Evolutionary conservation across 371 early-diverging fungal genomes (phyloP), one percentile per base, ranked within the genome.

Genomic region (Phascolomyces articulosus): DNA sequence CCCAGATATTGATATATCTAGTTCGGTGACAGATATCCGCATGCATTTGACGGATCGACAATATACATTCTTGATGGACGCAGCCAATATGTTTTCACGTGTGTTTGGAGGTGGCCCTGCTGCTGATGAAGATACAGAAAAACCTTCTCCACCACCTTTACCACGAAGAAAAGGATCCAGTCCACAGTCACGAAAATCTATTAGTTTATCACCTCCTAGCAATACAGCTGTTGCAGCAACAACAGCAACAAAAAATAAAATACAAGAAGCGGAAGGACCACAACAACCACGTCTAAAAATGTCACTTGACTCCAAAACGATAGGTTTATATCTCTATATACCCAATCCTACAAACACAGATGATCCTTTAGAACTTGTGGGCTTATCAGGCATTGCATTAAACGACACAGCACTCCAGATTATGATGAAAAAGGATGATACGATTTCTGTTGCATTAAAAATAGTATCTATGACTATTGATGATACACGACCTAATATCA

Each of bases 11-110:
- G 80, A 91, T 74, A 80, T 92, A 26, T 41, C 72, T 20, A 91
- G 93, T 18, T 75, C 68, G 10, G 78, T 94, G 40, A 86, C 88
- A 0, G 91, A 93, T 57, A 84, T 96, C n/a, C 83, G 82, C 55
- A 87, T 96, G 87, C 85, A 83, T 55, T 65, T 96, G 53, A 93
- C 93, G 0, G 88, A 91, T 69, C 80, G 87, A 24, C 97, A 97
- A 75, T 95, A 95, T 71, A 78, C 80, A 38, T 91, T 93, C 60
- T 78, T 93, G n/a, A 83, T 94, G 29, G 91, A 91, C 20, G 75
- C 91, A 21, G 74, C 87, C 48, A 80, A 87, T 58, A 74, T 75
- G 69, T 60, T 77, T 11, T 79, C 82, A 13, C 66, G 79, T 23
- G 64, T 77, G 2, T 74, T 74, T 31, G 65, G 73, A 1, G 61